Evolutionary conservation across 1,284 basidiomycete genomes (phyloP), one percentile per base, ranked within the genome.

Genomic region (Boletus mariae): DNA sequence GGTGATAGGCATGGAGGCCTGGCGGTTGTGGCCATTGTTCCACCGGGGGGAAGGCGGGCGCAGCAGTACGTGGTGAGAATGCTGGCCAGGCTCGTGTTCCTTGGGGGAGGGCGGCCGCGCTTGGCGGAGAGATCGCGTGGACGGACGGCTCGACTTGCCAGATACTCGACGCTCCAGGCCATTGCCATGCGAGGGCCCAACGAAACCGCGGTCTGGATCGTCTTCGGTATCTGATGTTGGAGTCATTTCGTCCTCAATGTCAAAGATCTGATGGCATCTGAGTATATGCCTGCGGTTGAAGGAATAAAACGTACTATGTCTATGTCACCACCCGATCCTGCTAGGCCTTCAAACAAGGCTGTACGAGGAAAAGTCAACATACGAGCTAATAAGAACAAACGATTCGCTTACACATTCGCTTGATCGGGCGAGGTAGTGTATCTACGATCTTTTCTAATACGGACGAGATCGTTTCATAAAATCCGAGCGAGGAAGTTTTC

Each of bases 311-410:
- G 17, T 61, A 89, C 87, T 9, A 80, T 78, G 58, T 85, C 85
- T 55, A 94, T 91, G 63, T 93, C 90, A 11, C 80, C 77, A 51
- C 80, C 82, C 1, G 84, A 79, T 1, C 91, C 90, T 31, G 80
- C 84, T 28, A 90, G 70, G 23, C 87, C 85, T 60, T 95, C 93
- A 55, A 94, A 87, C 26, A 93, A 77, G 40, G 85, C 90, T 92
- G 49, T 47, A 45, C 4, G 28, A 4, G n/a, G 54, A 2, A 52
- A 48, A 45, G 54, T 47, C 35, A 52, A 43, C 26, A 49, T 54
- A 63, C 40, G 59, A 59, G 10, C 17, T 12, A 47, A 31, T 28
- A 28, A 44, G 35, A 54, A 40, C 3, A 47, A 37, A 5, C 13
- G 48, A 37, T 32, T 25, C 3, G 58, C 86, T 68, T 67, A 93